phyloP scores from a whole-genome alignment of 148 eudicot genomes.

The Euryodendron excelsum region DNA sequence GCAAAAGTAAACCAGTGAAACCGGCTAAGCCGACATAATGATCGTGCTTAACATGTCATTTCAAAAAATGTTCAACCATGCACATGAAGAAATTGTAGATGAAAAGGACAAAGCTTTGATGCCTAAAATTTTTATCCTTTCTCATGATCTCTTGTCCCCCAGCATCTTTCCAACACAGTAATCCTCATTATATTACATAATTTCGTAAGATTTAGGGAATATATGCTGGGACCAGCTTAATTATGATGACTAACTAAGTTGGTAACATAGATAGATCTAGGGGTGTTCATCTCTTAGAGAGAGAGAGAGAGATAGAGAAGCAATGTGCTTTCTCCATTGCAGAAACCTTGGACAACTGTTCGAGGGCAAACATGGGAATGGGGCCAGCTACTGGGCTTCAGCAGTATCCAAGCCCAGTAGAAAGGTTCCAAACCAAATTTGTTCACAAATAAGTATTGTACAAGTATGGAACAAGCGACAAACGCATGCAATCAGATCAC shows the following conservation, averaged over 20 bases:
- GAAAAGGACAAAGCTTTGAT: not conserved
- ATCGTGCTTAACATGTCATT: not conserved
- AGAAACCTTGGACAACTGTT: no score
- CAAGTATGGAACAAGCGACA: not conserved
- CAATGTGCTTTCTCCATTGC: no score
- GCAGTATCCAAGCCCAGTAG: no score
- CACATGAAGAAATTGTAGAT: not conserved
- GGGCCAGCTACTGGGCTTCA: no score
- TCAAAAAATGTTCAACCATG: no score
- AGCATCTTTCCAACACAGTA: slow-evolving; percentile 1
- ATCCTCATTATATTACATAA: slow-evolving; percentile 1
- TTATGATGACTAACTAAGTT: not conserved
- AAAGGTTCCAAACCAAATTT: no score
- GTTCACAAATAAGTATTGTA: no score
- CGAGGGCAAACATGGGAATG: no score
- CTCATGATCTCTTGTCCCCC: not conserved
- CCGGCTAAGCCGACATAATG: no score
- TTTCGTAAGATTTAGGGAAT: slow-evolving; percentile 11
- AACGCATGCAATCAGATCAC: not conserved
- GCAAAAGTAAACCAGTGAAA: no score
- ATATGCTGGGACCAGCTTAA: slow-evolving; percentile 9
- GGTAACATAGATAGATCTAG: no score
- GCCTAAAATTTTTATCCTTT: not conserved
- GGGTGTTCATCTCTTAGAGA: no score
- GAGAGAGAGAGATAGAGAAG: not conserved